phyloP scores from a whole-genome alignment of 202 grass and related monocot genomes.

The Carex arenaria region DNA sequence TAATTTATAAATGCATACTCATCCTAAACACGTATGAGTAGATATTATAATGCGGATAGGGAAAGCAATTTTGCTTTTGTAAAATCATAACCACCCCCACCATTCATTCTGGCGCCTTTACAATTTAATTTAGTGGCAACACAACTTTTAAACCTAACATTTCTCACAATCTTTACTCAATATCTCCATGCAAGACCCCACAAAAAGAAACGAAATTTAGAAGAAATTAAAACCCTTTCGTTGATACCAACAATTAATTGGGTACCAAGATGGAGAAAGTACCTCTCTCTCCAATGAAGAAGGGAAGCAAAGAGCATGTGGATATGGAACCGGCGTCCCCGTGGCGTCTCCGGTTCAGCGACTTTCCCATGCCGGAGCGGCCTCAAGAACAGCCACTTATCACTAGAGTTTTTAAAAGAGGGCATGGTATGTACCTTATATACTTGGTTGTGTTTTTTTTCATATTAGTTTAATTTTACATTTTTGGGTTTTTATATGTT shows the following conservation, averaged over 20 bases:
- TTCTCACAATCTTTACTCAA: background rate
- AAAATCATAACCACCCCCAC: background rate
- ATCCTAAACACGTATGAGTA: background rate
- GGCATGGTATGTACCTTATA: slow-evolving; percentile 32
- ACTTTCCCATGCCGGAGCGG: slow-evolving; percentile 64
- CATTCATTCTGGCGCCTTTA: background rate
- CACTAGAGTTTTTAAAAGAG: slow-evolving; percentile 44
- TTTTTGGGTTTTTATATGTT: background rate
- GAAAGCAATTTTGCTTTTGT: background rate
- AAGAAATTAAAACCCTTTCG: background rate
- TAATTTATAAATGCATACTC: background rate
- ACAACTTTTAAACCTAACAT: background rate
- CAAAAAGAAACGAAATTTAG: background rate
- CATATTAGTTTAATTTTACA: background rate
- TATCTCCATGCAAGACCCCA: background rate
- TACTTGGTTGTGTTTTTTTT: background rate
- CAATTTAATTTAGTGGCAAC: background rate
- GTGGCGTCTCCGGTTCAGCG: slow-evolving; percentile 61
- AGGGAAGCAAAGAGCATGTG: background rate
- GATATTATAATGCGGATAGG: background rate
- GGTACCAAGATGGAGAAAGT: slow-evolving; percentile 6
- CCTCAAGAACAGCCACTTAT: slow-evolving; percentile 46
- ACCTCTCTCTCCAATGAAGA: slow-evolving; percentile 16
- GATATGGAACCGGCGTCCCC: slow-evolving; percentile 12
- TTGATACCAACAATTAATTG: background rate